Conservation (phyloP, 2,329 filamentous ascomycete species). For the Colletotrichum plurivorum region DNA sequence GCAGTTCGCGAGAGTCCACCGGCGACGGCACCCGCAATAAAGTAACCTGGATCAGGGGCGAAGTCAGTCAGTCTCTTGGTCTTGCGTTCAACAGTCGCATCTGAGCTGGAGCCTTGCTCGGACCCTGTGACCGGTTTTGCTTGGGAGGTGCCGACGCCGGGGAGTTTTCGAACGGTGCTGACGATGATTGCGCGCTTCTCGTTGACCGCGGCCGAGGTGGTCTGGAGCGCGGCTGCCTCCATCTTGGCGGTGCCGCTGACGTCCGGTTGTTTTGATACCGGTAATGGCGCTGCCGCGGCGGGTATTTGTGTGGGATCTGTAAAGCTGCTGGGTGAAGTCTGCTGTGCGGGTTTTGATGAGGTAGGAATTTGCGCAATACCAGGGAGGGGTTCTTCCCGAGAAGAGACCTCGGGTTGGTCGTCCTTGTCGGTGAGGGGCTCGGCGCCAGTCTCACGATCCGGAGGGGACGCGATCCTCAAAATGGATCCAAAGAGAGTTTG, state of each 20-base stretch:
- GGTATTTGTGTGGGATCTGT: constrained; percentile 18
- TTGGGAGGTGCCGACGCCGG: constrained; percentile 53
- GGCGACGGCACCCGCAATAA: constrained; percentile 93
- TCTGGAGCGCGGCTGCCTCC: constrained; percentile 37
- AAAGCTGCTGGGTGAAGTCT: constrained; percentile 28
- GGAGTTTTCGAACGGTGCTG: constrained; percentile 25
- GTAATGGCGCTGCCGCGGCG: constrained; percentile 5
- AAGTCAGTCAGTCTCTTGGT: constrained; percentile 74
- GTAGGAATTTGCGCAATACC: constrained; percentile 30
- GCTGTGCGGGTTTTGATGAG: constrained; percentile 32
- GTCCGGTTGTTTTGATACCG: constrained; percentile 16
- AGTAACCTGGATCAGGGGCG: constrained; percentile 95
- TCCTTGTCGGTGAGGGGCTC: constrained; percentile 26
- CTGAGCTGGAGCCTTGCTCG: constrained; percentile 45
- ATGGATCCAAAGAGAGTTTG: constrained; percentile 83
- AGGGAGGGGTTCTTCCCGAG: constrained; percentile 30
- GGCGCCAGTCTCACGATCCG: constrained; percentile 48
- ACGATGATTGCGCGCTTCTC: constrained; percentile 29
- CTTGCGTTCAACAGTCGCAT: constrained; percentile 47
- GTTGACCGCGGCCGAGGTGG: constrained; percentile 28
- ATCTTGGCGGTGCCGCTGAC: constrained; percentile 24
- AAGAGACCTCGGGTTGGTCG: constrained; percentile 17
- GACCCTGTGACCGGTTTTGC: constrained; percentile 40
- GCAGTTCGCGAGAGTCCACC: constrained; percentile 95
- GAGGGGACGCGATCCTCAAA: constrained; percentile 73